Percentiles rank a stretch among this genome's conserved stretches.
Evolutionary conservation across 2,329 filamentous ascomycete species (phyloP).

Genomic region (Neurospora sp.): DNA sequence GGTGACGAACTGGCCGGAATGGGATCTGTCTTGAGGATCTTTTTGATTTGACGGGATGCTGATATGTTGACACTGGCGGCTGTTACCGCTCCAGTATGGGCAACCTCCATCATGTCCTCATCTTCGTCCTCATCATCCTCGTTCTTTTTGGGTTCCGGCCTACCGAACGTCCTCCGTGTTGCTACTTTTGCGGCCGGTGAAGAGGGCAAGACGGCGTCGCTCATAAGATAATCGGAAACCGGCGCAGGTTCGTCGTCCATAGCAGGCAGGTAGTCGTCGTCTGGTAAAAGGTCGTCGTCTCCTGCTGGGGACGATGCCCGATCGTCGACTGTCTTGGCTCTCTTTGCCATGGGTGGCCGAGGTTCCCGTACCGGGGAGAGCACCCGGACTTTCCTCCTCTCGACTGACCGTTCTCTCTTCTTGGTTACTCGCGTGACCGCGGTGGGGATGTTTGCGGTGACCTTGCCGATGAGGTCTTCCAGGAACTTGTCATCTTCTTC

Average conservation of each 20-base stretch:
- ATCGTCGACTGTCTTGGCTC: constrained; percentile 43
- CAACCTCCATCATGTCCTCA: constrained; percentile 77
- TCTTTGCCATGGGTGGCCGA: constrained; percentile 47
- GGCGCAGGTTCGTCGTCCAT: constrained; percentile 51
- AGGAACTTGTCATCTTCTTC: constrained; percentile 87
- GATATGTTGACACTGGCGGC: constrained; percentile 73
- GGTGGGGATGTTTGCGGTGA: constrained; percentile 62
- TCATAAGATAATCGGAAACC: constrained; percentile 57
- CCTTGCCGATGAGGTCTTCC: constrained; percentile 72
- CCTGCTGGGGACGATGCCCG: constrained; percentile 37
- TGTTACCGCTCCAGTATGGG: constrained; percentile 61
- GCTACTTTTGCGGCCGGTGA: constrained; percentile 76
- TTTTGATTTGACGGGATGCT: constrained; percentile 69
- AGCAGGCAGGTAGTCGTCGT: constrained; percentile 45
- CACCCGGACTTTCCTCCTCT: constrained; percentile 69
- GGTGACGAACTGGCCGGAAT: constrained; percentile 73
- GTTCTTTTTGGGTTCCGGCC: constrained; percentile 35
- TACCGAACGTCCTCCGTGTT: constrained; percentile 48
- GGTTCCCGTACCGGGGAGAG: constrained; percentile 60
- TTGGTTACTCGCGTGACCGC: constrained; percentile 47
- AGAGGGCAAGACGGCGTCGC: constrained; percentile 67
- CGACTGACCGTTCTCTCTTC: constrained; percentile 60
- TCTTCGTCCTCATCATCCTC: constrained; percentile 57
- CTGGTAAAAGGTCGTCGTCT: constrained; percentile 37
- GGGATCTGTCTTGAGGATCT: constrained; percentile 55